A percentile compares a stretch with the other conserved stretches of the same genome.
Evolutionary conservation across 1,284 basidiomycete species (phyloP).

Genomic region (Polyporus tsugae): DNA sequence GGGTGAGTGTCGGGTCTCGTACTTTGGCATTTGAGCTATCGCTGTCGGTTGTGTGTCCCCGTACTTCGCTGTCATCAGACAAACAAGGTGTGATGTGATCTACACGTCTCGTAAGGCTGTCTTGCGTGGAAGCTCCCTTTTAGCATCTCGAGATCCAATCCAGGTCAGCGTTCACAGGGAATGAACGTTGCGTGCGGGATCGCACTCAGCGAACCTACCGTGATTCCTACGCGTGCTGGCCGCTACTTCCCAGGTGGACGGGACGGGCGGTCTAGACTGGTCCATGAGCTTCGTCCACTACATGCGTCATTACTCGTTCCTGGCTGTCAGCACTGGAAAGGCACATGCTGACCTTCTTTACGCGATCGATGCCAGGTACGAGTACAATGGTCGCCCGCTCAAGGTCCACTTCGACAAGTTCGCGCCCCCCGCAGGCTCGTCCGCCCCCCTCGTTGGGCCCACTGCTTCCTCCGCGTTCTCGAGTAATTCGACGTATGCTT

Average conservation of each 20-base stretch:
- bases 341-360: constrained; percentile 6
- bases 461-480: constrained; percentile 31
- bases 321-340: neutral
- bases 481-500: neutral
- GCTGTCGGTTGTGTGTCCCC: neutral
- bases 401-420: constrained; percentile 91
- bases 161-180: neutral
- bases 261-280: neutral
- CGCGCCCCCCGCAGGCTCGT: constrained; percentile 46
- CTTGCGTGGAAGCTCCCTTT: neutral
- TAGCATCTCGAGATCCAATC: neutral
- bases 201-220: constrained; percentile 17
- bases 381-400: constrained; percentile 84
- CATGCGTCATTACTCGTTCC: neutral
- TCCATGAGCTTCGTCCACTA: neutral
- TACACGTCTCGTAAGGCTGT: neutral
- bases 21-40: neutral
- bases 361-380: constrained; percentile 60
- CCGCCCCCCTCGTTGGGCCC: constrained; percentile 42
- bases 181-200: neutral
- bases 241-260: neutral
- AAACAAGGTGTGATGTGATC: neutral
- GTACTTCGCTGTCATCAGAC: neutral
- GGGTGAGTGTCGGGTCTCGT: constrained; percentile 60
- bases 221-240: constrained; percentile 4